Evolutionary conservation across 2,329 filamentous ascomycete species (phyloP), one percentile per base, ranked within the genome.

Genomic region (Chaetomium sp.): DNA sequence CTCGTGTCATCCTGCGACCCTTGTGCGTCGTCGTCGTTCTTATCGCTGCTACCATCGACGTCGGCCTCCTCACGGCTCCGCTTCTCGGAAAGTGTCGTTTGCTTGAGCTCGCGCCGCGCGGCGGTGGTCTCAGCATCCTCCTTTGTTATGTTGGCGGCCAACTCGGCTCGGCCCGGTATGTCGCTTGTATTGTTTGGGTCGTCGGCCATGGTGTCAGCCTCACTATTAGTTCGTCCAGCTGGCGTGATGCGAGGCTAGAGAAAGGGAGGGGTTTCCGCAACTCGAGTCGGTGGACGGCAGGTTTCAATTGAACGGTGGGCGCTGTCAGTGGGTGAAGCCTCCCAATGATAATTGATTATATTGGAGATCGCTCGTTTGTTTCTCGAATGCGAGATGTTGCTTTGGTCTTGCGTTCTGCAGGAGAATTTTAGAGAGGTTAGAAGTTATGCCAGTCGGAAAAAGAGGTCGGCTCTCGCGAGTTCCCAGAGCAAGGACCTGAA

Each of bases 61-160:
- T 27, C 19, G 19, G 19, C 19, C 19, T 27, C 19, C 19, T 27
- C 61, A 55, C 44, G 62, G 65, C 52, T 66, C 64, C 59, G 67
- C 59, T 69, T 75, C 62, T 80, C 82, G 12, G 82, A 86, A 60
- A 86, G 85, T 52, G 73, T 77, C 8, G 82, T 84, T 60, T 86
- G 81, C 70, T 80, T 82, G 42, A 86, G 75, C 70, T 86, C 83
- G 64, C 84, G 79, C 59, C 83, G 79, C 38, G 83, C 76, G 51
- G 82, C 82, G 56, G 80, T 80, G 42, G 83, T 86, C 65, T 82
- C 82, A 38, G 80, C 79, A 67, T 86, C 83, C 63, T 86, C 83
- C 53, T 73, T 76, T 37, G 62, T 61, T 51, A 58, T 61, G 41
- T 51, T 59, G 42, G 53, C 60, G 41, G 47, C 27, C 35, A 51